Conservation (phyloP, 192 early-diverging fungal species). For the Nowakowskiella sp. region DNA sequence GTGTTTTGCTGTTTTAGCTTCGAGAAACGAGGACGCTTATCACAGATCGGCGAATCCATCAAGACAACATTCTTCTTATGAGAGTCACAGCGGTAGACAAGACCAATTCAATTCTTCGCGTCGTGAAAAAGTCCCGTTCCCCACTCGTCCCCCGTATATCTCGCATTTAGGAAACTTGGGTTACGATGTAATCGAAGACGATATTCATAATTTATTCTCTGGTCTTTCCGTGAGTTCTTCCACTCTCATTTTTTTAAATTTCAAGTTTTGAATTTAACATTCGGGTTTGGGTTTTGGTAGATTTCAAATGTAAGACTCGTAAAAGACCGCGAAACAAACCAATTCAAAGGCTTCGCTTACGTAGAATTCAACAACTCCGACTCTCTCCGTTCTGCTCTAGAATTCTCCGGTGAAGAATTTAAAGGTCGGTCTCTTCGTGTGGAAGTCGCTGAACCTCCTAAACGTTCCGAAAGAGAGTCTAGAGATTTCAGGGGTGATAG, state of each 20-base stretch:
- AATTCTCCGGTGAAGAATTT: conserved; percentile 44
- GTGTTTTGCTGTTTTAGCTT: conserved; percentile 9
- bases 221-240: conserved; percentile 48
- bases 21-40: too few relatives aligned
- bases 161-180: conserved; percentile 87
- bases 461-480: conserved; percentile 15
- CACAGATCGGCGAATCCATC: too few relatives aligned
- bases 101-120: too few relatives aligned
- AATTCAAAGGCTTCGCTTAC: conserved; percentile 91
- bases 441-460: conserved; percentile 83
- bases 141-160: conserved; percentile 80
- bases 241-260: neutral
- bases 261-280: conserved; percentile 2
- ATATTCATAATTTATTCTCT: conserved; percentile 66
- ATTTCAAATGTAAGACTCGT: conserved; percentile 74
- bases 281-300: conserved; percentile 15
- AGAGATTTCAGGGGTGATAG: neutral
- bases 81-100: too few relatives aligned
- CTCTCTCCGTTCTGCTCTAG: conserved; percentile 71
- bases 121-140: conserved; percentile 39
- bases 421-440: conserved; percentile 69
- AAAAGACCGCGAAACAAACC: conserved; percentile 66
- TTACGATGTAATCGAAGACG: conserved; percentile 69
- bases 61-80: conserved; percentile 5
- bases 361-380: conserved; percentile 86